Evolutionary conservation across 495 filamentous ascomycete genomes (phyloP).

Genomic region (Penicillium canescens): DNA sequence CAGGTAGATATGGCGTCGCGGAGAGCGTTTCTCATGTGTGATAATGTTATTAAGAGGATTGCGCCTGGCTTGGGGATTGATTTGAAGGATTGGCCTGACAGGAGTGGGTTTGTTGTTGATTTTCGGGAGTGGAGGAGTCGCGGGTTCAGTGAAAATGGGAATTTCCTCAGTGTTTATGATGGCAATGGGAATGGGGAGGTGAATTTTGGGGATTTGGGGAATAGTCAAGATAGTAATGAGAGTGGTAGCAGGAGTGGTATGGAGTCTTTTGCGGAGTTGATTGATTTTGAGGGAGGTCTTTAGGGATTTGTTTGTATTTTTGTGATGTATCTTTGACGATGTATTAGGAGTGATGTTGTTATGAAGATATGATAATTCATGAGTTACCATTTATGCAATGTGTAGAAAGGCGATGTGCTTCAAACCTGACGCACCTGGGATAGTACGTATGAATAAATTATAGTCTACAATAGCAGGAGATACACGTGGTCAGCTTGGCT

Average conservation of each 20-base stretch:
- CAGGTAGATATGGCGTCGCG: slow-evolving; percentile 40
- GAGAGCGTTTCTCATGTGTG: slow-evolving; percentile 51
- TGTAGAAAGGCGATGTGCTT: too few relatives aligned
- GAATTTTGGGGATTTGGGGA: background rate
- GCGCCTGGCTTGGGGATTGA: slow-evolving; percentile 31
- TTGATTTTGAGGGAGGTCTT: slow-evolving; percentile 18
- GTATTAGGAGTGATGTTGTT: background rate
- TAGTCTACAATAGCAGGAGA: too few relatives aligned
- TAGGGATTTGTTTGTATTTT: slow-evolving; percentile 1
- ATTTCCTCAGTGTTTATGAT: background rate
- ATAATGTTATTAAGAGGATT: slow-evolving; percentile 28
- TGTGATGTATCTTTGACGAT: background rate
- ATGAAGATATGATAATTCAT: background rate
- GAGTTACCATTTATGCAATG: too few relatives aligned
- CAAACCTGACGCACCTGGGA: too few relatives aligned
- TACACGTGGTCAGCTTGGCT: too few relatives aligned
- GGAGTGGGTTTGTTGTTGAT: background rate
- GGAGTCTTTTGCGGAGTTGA: slow-evolving; percentile 17
- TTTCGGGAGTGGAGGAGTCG: background rate
- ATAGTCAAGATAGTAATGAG: background rate
- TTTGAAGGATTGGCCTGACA: slow-evolving; percentile 30
- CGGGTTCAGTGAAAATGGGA: background rate
- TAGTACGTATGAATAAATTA: too few relatives aligned
- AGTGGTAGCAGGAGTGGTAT: slow-evolving; percentile 5
- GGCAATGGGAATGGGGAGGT: background rate